Conservation (phyloP, 768 basidiomycete species). For the Amanita rimosa region DNA sequence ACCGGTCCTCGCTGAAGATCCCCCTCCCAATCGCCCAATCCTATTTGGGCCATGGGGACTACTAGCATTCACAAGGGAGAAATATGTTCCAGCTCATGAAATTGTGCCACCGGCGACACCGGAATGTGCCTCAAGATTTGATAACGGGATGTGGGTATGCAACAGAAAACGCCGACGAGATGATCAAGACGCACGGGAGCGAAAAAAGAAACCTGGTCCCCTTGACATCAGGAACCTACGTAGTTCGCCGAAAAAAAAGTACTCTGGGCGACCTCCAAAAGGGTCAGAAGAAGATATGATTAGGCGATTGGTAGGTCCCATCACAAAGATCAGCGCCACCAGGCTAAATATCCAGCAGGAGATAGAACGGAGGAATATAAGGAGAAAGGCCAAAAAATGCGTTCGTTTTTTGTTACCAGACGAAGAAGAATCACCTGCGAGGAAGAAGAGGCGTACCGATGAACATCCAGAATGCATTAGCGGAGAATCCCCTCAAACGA, state of each 20-base stretch:
- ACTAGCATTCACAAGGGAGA: background rate
- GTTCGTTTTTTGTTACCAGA: constrained; percentile 1
- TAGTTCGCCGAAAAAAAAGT: constrained; percentile 8
- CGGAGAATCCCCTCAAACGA: background rate
- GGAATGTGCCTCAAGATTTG: background rate
- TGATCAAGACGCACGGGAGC: background rate
- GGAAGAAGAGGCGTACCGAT: constrained; percentile 1
- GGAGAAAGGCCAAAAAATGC: background rate
- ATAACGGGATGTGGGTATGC: background rate
- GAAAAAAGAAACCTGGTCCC: background rate
- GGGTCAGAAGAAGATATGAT: constrained; percentile 10
- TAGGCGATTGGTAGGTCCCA: constrained; percentile 4
- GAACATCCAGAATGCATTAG: background rate
- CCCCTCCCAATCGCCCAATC: background rate
- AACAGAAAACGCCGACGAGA: background rate
- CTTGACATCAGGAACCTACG: background rate
- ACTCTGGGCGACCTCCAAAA: constrained; percentile 1
- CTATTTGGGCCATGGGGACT: background rate
- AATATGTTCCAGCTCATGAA: background rate
- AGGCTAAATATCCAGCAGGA: background rate
- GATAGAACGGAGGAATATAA: background rate
- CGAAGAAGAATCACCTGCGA: background rate
- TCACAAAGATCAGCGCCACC: background rate
- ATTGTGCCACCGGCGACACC: background rate
- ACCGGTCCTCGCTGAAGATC: background rate